These are phyloP conservation scores for Sporothrix globosa DNA, from an alignment of 2,329 filamentous ascomycete genomes.

Conservation along the genomic window DNA sequence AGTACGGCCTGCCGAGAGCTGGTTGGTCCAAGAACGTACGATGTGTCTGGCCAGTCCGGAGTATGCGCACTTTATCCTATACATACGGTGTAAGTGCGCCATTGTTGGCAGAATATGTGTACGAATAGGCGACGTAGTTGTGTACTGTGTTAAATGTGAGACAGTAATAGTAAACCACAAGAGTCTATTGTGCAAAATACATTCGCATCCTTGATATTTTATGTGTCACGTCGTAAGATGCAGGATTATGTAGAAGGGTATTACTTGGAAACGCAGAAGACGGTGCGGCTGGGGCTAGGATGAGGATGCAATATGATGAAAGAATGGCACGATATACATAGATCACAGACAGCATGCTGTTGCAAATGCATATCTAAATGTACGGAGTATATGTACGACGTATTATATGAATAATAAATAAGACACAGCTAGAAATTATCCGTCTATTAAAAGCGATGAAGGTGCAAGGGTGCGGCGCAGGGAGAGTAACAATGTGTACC, in stretches of 20 bases:
- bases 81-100: neutral
- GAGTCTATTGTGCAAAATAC: neutral
- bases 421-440: too few species aligned
- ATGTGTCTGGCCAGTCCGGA: neutral
- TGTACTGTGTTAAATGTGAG: too few species aligned
- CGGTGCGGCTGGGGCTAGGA: slow-evolving; percentile 3
- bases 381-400: neutral
- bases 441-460: too few species aligned
- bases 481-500: neutral
- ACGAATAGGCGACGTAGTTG: neutral
- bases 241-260: neutral
- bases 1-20: neutral
- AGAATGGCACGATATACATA: neutral
- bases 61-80: neutral
- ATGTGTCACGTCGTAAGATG: neutral
- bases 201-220: neutral
- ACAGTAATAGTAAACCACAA: neutral
- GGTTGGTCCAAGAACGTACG: neutral
- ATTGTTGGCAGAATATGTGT: neutral
- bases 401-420: neutral
- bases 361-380: too few species aligned
- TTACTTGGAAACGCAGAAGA: neutral
- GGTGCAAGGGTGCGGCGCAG: neutral
- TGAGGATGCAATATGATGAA: neutral
- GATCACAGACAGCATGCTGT: neutral